Evolutionary conservation across 2,329 filamentous ascomycete species (phyloP), one percentile per base, ranked within the genome.

Genomic region (Apiospora kogelbergensis): DNA sequence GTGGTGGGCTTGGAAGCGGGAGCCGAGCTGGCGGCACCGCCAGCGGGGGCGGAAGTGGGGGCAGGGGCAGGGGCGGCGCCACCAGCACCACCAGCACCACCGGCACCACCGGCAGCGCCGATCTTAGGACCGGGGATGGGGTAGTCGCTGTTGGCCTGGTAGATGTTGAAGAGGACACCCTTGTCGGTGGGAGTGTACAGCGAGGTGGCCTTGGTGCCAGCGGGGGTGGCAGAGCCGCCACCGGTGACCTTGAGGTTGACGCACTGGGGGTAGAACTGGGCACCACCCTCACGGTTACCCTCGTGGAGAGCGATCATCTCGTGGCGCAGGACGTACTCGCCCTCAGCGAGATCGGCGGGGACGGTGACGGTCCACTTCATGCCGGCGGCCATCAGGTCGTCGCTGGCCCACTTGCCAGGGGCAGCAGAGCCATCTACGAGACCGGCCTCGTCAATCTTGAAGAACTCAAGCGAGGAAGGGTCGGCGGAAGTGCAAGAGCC

Each of bases 191-290:
- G 74, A 37, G 79, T 86, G 82, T 89, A 89, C 48, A 90, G 82
- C 26, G 77, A 77, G 40, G 84, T 87, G 68, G 84, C 88, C 26
- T 82, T 75, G 33, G 81, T 82, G 69, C 88, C 87, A n/a, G 76
- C 72, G 40, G 82, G 81, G 70, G 80, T 78, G 65, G 80, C 81
- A 48, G 72, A 74, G 46, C 86, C 85, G 44, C 78, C 77, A 63
- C 85, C 84, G 65, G 83, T 85, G 71, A 89, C 80, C 73, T 86
- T 80, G 71, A 90, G 74, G 81, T 90, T 89, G 75, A 88, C 78
- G 76, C 88, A 85, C 73, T 84, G 83, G 44, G 84, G 83, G 75
- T 85, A 70, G 40, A 67, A 65, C 67, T 70, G 82, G 2, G 82
- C 82, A 40, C 81, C 81, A 67, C 81, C 79, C 68, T 81, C 80